These are phyloP conservation scores for Citropsis articulata DNA, from an alignment of 345 rosid genomes.

Conservation along the genomic window DNA sequence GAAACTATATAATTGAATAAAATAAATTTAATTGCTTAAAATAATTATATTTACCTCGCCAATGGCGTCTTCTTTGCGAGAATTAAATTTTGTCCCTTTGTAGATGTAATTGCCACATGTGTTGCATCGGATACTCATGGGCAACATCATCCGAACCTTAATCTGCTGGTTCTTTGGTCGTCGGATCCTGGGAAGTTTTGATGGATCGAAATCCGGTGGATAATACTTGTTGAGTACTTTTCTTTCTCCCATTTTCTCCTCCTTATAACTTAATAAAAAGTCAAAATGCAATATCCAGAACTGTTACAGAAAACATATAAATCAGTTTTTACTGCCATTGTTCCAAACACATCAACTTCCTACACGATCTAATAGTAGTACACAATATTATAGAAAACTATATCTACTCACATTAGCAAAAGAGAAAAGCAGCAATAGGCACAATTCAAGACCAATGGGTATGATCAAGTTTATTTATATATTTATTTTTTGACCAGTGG, in stretches of 20 bases:
- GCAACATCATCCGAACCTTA: constrained; percentile 96
- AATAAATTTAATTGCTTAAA: neutral
- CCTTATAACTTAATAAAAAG: neutral
- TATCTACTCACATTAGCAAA: too few relatives aligned
- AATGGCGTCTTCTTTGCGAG: constrained; percentile 80
- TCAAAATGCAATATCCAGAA: neutral
- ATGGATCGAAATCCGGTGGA: constrained; percentile 94
- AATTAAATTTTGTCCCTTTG: constrained; percentile 91
- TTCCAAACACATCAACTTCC: neutral
- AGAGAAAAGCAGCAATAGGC: too few relatives aligned
- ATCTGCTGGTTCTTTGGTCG: constrained; percentile 88
- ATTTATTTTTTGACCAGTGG: too few relatives aligned
- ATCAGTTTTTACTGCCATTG: neutral
- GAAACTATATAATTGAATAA: neutral
- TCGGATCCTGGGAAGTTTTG: constrained; percentile 69
- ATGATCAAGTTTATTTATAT: too few relatives aligned
- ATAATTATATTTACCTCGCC: constrained; percentile 59
- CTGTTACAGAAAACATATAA: neutral
- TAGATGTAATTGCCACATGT: constrained; percentile 91
- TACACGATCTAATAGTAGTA: neutral
- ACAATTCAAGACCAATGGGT: too few relatives aligned
- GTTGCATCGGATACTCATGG: constrained; percentile 92
- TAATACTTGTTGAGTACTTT: constrained; percentile 90
- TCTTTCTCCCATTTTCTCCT: constrained; percentile 76
- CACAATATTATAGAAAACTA: neutral